A percentile compares a stretch with the other conserved stretches of the same genome.
phyloP scores from a whole-genome alignment of 2,329 filamentous ascomycete genomes.

The Dryadomyces quercivorus region DNA sequence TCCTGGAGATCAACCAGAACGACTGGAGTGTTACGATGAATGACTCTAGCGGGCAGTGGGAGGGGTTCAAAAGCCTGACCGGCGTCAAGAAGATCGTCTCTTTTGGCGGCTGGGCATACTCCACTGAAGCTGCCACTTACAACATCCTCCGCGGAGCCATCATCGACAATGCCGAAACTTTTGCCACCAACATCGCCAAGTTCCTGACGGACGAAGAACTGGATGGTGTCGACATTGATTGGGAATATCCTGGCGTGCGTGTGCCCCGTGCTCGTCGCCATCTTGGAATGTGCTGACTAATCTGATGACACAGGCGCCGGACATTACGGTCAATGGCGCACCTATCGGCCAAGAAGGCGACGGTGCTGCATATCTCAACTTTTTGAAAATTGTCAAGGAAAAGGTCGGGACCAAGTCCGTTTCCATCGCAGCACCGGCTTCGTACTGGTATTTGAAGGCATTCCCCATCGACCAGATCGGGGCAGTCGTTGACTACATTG shows the following conservation, averaged over 20 bases:
- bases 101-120: slow-evolving; percentile 32
- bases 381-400: neutral
- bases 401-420: slow-evolving; percentile 9
- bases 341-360: slow-evolving; percentile 15
- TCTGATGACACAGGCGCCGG: neutral
- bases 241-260: slow-evolving; percentile 4
- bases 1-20: slow-evolving; percentile 14
- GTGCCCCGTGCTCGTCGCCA: too few species aligned
- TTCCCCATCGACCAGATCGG: slow-evolving; percentile 18
- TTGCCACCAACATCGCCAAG: slow-evolving; percentile 4
- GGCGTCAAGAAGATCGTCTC: slow-evolving; percentile 25
- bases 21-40: slow-evolving; percentile 16
- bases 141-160: slow-evolving; percentile 19
- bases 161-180: neutral
- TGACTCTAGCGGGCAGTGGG: neutral
- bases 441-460: slow-evolving; percentile 19
- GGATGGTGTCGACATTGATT: slow-evolving; percentile 9
- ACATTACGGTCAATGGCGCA: neutral
- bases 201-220: slow-evolving; percentile 3
- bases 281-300: too few species aligned
- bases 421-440: slow-evolving; percentile 16
- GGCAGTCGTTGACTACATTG: slow-evolving; percentile 18
- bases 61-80: slow-evolving; percentile 16
- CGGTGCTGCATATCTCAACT: slow-evolving; percentile 19
- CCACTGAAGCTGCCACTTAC: slow-evolving; percentile 21